Evolutionary conservation across 1,284 basidiomycete species (phyloP), one percentile per base, ranked within the genome.

Genomic region (Moesziomyces aphidis): DNA sequence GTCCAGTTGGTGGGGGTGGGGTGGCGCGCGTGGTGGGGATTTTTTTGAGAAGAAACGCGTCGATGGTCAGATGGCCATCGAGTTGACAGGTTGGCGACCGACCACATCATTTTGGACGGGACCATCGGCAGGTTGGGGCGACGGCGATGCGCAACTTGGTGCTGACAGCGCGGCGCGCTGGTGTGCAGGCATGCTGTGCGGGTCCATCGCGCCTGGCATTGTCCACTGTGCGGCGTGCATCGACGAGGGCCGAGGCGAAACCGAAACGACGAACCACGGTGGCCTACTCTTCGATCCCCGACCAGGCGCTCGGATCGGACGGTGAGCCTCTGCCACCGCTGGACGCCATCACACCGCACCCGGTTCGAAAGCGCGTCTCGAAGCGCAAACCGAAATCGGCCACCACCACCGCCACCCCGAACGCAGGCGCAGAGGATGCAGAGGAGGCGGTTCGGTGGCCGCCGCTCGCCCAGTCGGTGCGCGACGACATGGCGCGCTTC

Each of bases 401-500:
- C 10, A 31, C 50, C 9, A 24, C 61, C 0, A 6, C 11, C 31
- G 11, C 5, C 11, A 11, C 11, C 11, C 31, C 31, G 1, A 11
- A 28, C 26, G 5, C 10, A 17, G 6, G 6, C 6, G 17, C 2
- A 15, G 39, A 42, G 39, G 19, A n/a, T 42, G 28, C 26, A 6
- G 55, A 50, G 6, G 60, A 55, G 5, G 23, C 49, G 17, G 50
- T 48, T 21, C 45, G 50, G n/a, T 84, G 81, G 81, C 80, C 83
- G 5, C 77, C 76, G 1, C 65, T 83, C 7, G 83, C 80, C 6
- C 67, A 77, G 49, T 62, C 74, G 43, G 79, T 84, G 0, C 63
- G 79, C n/a, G 60, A 56, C 31, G 81, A 84, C 51, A 65, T 83
- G 62, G 66, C 71, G 0, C 52, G 67, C 13, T 83, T 80, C 48